Evolutionary conservation across 352 stramenopile genomes (phyloP).

Genomic region (Globisporangium acanthophoron): DNA sequence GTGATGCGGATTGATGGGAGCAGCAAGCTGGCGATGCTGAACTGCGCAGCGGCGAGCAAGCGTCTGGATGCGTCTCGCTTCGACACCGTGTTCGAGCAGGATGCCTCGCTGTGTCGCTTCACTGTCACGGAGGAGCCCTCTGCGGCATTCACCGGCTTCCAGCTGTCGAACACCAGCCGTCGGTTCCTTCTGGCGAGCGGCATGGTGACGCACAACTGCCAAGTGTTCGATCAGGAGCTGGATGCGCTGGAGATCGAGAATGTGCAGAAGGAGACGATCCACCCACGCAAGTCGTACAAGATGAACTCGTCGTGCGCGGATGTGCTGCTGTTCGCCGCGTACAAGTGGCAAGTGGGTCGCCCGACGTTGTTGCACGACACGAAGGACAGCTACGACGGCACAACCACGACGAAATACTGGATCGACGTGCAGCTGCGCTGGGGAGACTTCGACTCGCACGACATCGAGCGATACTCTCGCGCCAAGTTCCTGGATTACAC

Average conservation of each 20-base stretch:
- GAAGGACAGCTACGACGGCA: slow-evolving; percentile 97
- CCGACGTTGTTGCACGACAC: slow-evolving; percentile 87
- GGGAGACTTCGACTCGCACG: slow-evolving; percentile 99
- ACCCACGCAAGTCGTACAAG: slow-evolving; percentile 99
- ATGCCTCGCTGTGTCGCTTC: background rate
- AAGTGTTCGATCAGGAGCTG: slow-evolving; percentile 99
- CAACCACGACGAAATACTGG: slow-evolving; percentile 98
- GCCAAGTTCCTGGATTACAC: slow-evolving; percentile 99
- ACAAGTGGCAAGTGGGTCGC: slow-evolving; percentile 96
- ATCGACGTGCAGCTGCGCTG: slow-evolving; percentile 99
- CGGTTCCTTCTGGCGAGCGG: slow-evolving; percentile 10
- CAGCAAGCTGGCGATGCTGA: background rate
- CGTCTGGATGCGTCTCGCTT: background rate
- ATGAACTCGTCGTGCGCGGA: slow-evolving; percentile 99
- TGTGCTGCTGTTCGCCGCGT: slow-evolving; percentile 97
- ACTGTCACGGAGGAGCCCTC: slow-evolving; percentile 1
- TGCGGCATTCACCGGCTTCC: slow-evolving; percentile 11
- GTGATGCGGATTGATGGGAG: background rate
- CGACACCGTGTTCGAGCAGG: background rate
- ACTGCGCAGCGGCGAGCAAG: background rate
- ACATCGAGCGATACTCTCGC: slow-evolving; percentile 98
- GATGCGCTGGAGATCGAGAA: slow-evolving; percentile 99
- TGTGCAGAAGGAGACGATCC: slow-evolving; percentile 99
- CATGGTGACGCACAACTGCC: slow-evolving; percentile 19
- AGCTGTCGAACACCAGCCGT: slow-evolving; percentile 15